Evolutionary conservation across 768 basidiomycete species (phyloP).

Genomic region (Strobilomyces echinocephalus): DNA sequence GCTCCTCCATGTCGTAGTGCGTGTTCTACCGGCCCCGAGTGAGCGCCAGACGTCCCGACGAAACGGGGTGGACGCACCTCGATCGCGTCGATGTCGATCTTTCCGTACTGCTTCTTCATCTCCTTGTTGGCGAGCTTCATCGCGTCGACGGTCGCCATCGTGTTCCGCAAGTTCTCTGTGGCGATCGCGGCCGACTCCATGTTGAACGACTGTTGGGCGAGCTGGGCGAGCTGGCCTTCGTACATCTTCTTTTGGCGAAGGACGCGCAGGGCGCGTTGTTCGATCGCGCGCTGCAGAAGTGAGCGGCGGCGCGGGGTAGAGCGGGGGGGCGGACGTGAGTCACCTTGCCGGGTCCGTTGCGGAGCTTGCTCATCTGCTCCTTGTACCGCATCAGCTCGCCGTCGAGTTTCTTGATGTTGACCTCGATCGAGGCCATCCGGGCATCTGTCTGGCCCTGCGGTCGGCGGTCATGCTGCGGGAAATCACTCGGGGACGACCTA

Average conservation of each 20-base stretch:
- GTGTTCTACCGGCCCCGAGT: conserved; percentile 58
- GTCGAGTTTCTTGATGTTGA: conserved; percentile 95
- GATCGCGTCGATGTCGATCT: conserved; percentile 96
- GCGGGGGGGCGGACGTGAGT: background rate
- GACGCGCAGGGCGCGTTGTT: conserved; percentile 88
- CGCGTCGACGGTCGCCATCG: conserved; percentile 97
- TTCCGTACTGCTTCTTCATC: conserved; percentile 93
- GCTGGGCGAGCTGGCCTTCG: conserved; percentile 84
- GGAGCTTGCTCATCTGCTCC: conserved; percentile 92
- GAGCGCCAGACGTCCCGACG: background rate
- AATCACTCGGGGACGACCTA: conserved; percentile 34
- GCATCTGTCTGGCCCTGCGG: conserved; percentile 65
- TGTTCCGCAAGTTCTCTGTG: conserved; percentile 97
- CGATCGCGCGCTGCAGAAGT: conserved; percentile 68
- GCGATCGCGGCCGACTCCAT: conserved; percentile 95
- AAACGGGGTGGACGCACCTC: conserved; percentile 57
- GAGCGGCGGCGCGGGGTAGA: background rate
- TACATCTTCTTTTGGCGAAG: conserved; percentile 97
- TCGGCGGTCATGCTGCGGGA: background rate
- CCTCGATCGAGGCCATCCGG: conserved; percentile 84
- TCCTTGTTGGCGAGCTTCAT: conserved; percentile 97
- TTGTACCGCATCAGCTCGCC: conserved; percentile 89
- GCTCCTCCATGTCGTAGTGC: conserved; percentile 97
- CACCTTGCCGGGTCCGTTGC: conserved; percentile 95
- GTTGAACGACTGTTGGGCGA: conserved; percentile 95